A percentile compares a stretch with the other conserved stretches of the same genome.
These are phyloP conservation scores for Capronia coronata DNA, from an alignment of 2,329 filamentous ascomycete genomes.

Conservation along the genomic window DNA sequence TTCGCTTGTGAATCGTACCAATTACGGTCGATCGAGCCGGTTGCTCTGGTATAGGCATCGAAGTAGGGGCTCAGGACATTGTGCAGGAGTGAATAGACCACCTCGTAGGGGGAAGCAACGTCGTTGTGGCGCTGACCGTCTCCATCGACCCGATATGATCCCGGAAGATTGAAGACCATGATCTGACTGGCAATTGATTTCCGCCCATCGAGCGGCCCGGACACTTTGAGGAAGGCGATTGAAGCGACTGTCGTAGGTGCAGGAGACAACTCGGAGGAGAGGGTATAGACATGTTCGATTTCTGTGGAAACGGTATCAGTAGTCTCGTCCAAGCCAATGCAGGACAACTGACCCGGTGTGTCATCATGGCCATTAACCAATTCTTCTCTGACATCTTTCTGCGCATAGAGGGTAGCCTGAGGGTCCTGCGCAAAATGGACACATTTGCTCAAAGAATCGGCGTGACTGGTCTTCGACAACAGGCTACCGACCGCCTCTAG, in stretches of 20 bases:
- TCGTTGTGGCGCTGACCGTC: constrained; percentile 55
- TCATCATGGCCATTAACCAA: constrained; percentile 30
- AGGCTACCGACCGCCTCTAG: constrained; percentile 76
- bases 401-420: constrained; percentile 78
- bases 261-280: constrained; percentile 75
- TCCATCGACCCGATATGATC: constrained; percentile 47
- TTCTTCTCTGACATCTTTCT: constrained; percentile 57
- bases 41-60: constrained; percentile 85
- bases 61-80: constrained; percentile 92
- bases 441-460: constrained; percentile 80
- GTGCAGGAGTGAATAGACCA: constrained; percentile 85
- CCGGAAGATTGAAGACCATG: constrained; percentile 86
- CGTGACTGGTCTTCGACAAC: constrained; percentile 63
- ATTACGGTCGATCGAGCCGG: constrained; percentile 61
- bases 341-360: constrained; percentile 26
- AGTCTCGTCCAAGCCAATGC: constrained; percentile 26
- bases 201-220: constrained; percentile 76
- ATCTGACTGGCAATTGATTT: constrained; percentile 81
- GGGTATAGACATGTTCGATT: constrained; percentile 62
- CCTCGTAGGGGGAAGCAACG: constrained; percentile 77
- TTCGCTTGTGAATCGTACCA: constrained; percentile 82
- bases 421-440: constrained; percentile 82
- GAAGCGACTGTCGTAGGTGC: constrained; percentile 75
- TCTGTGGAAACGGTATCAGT: constrained; percentile 14
- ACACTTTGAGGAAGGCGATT: constrained; percentile 82